phyloP scores from a whole-genome alignment of 176 grass and related monocot genomes.

The Ensete ventricosum region DNA sequence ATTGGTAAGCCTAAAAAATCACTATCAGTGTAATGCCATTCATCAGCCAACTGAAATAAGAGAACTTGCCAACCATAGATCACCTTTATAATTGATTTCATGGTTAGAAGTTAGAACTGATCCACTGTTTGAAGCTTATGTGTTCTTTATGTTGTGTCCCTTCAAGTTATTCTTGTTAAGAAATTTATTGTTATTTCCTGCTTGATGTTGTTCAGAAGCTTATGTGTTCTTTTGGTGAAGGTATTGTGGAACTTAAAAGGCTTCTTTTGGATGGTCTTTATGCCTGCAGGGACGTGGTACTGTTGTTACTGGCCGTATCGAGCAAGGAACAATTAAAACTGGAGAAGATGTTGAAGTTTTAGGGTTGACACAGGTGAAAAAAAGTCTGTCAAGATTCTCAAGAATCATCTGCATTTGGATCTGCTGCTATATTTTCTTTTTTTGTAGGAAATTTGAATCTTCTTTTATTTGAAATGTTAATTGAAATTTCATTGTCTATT shows the following conservation, averaged over 20 bases:
- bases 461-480: too few relatives aligned
- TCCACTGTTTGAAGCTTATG: background rate
- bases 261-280: background rate
- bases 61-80: background rate
- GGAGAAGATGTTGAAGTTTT: slow-evolving; percentile 95
- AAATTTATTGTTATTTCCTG: background rate
- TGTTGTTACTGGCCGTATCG: slow-evolving; percentile 85
- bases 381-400: background rate
- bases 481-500: too few relatives aligned
- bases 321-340: slow-evolving; percentile 94
- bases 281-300: slow-evolving; percentile 79
- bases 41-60: background rate
- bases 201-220: background rate
- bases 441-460: too few relatives aligned
- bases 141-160: background rate
- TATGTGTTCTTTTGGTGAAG: background rate
- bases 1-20: too few relatives aligned
- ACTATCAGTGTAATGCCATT: background rate
- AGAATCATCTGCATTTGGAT: background rate
- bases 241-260: slow-evolving; percentile 8
- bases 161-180: background rate
- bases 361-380: slow-evolving; percentile 60
- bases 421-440: background rate
- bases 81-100: background rate
- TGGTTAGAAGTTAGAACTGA: background rate